Conservation (phyloP, 2,329 filamentous ascomycete species). For the Helotiales sp. region DNA sequence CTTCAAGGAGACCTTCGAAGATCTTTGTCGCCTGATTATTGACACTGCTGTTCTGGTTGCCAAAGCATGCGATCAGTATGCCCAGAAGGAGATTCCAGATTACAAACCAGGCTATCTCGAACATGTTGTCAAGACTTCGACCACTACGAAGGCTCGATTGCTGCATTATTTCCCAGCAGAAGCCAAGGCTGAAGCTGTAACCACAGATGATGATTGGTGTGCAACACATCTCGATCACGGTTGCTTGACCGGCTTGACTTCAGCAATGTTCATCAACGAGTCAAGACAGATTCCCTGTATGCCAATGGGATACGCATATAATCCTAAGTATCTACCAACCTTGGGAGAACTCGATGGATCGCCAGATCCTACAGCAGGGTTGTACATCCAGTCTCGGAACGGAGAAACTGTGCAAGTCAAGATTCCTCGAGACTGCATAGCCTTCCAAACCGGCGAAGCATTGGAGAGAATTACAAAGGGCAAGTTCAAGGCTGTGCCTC, state of each 20-base stretch:
- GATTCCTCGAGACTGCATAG: conserved; percentile 88
- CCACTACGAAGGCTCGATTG: conserved; percentile 86
- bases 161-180: conserved; percentile 86
- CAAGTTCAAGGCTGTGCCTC: conserved; percentile 89
- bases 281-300: conserved; percentile 38
- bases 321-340: conserved; percentile 42
- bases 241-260: conserved; percentile 90
- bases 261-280: conserved; percentile 95
- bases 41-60: conserved; percentile 88
- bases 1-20: conserved; percentile 71
- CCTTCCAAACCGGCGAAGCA: conserved; percentile 94
- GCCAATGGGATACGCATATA: conserved; percentile 31
- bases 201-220: conserved; percentile 86
- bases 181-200: conserved; percentile 37
- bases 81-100: conserved; percentile 71
- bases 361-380: conserved; percentile 79
- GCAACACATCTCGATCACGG: conserved; percentile 89
- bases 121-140: conserved; percentile 79
- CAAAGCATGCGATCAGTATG: conserved; percentile 85
- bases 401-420: conserved; percentile 85
- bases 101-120: conserved; percentile 82
- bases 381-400: conserved; percentile 90
- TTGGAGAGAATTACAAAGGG: conserved; percentile 90
- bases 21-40: conserved; percentile 81
- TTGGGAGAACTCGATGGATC: conserved; percentile 72